phyloP scores from a whole-genome alignment of 2,329 filamentous ascomycete genomes.

The Fusarium sp. region DNA sequence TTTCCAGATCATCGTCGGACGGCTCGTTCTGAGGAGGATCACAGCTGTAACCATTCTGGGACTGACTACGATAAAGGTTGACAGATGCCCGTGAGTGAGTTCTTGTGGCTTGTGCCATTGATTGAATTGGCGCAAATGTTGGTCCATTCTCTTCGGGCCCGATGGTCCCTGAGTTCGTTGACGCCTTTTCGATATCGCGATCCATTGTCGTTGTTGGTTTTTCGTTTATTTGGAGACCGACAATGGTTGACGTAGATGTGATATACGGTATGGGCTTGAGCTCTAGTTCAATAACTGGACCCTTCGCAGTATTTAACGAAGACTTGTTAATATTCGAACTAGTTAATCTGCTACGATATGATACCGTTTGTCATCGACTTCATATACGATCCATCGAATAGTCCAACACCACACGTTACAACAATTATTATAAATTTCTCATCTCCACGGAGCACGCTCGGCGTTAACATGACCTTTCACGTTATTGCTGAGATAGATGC shows the following conservation, averaged over 20 bases:
- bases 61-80: constrained; percentile 51
- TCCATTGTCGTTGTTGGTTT: constrained; percentile 34
- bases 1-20: constrained; percentile 43
- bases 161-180: constrained; percentile 26
- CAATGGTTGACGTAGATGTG: not conserved
- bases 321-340: not conserved
- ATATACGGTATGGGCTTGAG: not conserved
- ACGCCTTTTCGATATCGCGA: constrained; percentile 47
- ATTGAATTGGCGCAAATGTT: constrained; percentile 34
- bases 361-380: not conserved
- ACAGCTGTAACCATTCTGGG: constrained; percentile 63
- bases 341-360: not conserved
- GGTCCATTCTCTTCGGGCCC: not conserved
- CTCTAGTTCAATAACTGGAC: not conserved
- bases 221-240: not conserved
- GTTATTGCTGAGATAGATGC: not conserved
- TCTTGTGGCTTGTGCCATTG: constrained; percentile 12
- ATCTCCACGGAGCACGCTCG: not conserved
- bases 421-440: not conserved
- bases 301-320: not conserved
- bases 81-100: constrained; percentile 25
- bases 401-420: not conserved
- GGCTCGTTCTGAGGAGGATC: constrained; percentile 42
- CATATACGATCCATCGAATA: constrained; percentile 14
- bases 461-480: not conserved